Evolutionary conservation across 257 asterid species (phyloP).

Genomic region (Fraxinus anomala): DNA sequence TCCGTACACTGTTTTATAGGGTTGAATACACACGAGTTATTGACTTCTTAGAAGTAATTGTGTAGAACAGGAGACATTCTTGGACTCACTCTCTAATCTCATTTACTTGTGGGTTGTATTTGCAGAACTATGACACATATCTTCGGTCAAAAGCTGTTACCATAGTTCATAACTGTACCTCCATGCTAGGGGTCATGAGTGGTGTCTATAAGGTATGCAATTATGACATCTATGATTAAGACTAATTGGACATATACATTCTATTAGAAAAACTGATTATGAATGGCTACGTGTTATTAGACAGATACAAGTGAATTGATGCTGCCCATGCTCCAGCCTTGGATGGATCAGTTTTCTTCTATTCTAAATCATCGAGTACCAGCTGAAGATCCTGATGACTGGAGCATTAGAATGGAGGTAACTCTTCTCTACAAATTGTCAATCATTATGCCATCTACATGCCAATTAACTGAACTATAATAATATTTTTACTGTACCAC

Average conservation of each 20-base stretch:
- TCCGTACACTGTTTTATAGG: slow-evolving; percentile 7
- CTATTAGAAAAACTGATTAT: slow-evolving; percentile 28
- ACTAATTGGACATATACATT: slow-evolving; percentile 27
- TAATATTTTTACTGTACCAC: slow-evolving; percentile 16
- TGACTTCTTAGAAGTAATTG: slow-evolving; percentile 2
- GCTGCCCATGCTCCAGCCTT: slow-evolving; percentile 83
- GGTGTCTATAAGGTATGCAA: slow-evolving; percentile 83
- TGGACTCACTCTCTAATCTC: slow-evolving; percentile 28
- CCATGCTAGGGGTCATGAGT: slow-evolving; percentile 83
- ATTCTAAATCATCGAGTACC: slow-evolving; percentile 71
- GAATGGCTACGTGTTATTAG: slow-evolving; percentile 44
- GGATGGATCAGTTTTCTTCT: slow-evolving; percentile 80
- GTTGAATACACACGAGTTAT: background rate
- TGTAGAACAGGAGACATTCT: slow-evolving; percentile 18
- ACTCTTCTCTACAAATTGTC: slow-evolving; percentile 24
- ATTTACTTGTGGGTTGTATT: slow-evolving; percentile 8
- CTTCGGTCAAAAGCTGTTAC: slow-evolving; percentile 78
- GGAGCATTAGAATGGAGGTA: slow-evolving; percentile 98
- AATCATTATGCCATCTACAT: slow-evolving; percentile 25
- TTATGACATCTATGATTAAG: slow-evolving; percentile 26
- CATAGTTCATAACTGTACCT: slow-evolving; percentile 72
- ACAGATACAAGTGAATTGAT: slow-evolving; percentile 69
- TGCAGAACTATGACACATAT: slow-evolving; percentile 77
- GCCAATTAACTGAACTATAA: slow-evolving; percentile 21
- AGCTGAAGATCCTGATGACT: slow-evolving; percentile 95